Percentiles rank a stretch among this genome's conserved stretches.
phyloP scores from a whole-genome alignment of 345 rosid genomes.

The Camelina neglecta region DNA sequence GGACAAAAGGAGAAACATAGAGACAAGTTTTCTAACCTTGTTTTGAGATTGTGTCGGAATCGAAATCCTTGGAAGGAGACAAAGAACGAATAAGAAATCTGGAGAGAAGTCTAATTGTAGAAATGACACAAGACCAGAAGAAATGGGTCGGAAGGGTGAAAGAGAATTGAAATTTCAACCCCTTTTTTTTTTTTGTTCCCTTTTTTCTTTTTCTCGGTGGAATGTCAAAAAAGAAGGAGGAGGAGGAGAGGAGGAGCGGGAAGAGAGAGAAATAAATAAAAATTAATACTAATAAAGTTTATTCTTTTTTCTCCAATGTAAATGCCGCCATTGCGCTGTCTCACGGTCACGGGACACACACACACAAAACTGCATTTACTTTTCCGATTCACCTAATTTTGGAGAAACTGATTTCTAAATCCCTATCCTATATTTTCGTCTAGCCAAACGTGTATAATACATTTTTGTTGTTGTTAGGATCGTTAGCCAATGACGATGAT shows the following conservation, averaged over 20 bases:
- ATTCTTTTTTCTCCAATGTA: not conserved
- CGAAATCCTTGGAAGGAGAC: constrained; percentile 32
- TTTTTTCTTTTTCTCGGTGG: constrained; percentile 9
- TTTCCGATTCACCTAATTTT: constrained; percentile 16
- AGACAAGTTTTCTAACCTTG: constrained; percentile 14
- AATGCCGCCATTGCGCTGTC: constrained; percentile 29
- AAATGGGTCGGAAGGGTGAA: constrained; percentile 22
- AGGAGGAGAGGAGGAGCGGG: constrained; percentile 26
- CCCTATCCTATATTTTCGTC: too few species aligned
- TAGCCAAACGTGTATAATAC: not conserved
- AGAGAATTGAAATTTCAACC: constrained; percentile 31
- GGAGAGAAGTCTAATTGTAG: constrained; percentile 13
- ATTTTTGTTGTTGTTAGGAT: not conserved
- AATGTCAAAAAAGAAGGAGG: constrained; percentile 31
- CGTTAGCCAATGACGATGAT: not conserved
- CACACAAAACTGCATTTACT: not conserved
- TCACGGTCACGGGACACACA: not conserved
- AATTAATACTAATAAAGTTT: not conserved
- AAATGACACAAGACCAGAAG: constrained; percentile 27
- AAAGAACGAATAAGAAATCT: constrained; percentile 14
- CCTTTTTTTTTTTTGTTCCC: not conserved
- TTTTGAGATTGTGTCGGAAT: constrained; percentile 33
- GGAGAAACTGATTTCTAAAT: not conserved
- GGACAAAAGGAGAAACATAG: constrained; percentile 15
- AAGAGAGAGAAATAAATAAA: constrained; percentile 36